phyloP scores from a whole-genome alignment of 805 yeast species.

The Ogataea siamensis region DNA sequence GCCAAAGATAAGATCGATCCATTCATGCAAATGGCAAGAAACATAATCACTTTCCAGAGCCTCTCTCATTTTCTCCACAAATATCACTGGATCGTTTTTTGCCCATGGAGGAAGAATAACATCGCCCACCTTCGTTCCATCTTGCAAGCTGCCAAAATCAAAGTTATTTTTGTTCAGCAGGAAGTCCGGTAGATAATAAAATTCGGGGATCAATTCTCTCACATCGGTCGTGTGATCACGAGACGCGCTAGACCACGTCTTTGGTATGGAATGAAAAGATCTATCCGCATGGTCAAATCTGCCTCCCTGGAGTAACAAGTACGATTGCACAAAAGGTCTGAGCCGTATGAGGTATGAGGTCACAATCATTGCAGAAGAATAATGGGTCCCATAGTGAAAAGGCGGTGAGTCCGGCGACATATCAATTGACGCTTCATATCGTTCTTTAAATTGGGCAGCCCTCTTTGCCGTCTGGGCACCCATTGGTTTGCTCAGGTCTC shows the following conservation, averaged over 20 bases:
- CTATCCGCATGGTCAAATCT: slow-evolving; percentile 88
- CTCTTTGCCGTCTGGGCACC: slow-evolving; percentile 74
- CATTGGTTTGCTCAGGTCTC: slow-evolving; percentile 87
- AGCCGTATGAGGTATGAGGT: slow-evolving; percentile 74
- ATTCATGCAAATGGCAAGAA: slow-evolving; percentile 67
- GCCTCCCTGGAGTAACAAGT: slow-evolving; percentile 78
- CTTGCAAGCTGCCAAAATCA: slow-evolving; percentile 70
- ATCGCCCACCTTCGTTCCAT: slow-evolving; percentile 51
- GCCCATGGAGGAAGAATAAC: slow-evolving; percentile 86
- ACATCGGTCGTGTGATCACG: slow-evolving; percentile 83
- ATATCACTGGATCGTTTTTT: slow-evolving; percentile 67
- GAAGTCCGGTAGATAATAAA: slow-evolving; percentile 79
- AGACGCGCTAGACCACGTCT: slow-evolving; percentile 81
- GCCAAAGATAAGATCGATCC: slow-evolving; percentile 89
- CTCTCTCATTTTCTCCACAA: slow-evolving; percentile 71
- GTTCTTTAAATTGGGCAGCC: slow-evolving; percentile 60
- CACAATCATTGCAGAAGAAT: slow-evolving; percentile 92
- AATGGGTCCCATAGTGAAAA: slow-evolving; percentile 91
- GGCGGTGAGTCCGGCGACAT: slow-evolving; percentile 58
- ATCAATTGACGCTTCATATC: slow-evolving; percentile 68
- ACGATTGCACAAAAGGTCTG: slow-evolving; percentile 79
- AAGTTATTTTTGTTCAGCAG: slow-evolving; percentile 61
- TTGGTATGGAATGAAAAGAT: slow-evolving; percentile 67
- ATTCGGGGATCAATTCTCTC: slow-evolving; percentile 83
- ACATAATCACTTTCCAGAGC: slow-evolving; percentile 85